phyloP scores from a whole-genome alignment of 352 stramenopile genomes.

The Phytophthora megakarya region DNA sequence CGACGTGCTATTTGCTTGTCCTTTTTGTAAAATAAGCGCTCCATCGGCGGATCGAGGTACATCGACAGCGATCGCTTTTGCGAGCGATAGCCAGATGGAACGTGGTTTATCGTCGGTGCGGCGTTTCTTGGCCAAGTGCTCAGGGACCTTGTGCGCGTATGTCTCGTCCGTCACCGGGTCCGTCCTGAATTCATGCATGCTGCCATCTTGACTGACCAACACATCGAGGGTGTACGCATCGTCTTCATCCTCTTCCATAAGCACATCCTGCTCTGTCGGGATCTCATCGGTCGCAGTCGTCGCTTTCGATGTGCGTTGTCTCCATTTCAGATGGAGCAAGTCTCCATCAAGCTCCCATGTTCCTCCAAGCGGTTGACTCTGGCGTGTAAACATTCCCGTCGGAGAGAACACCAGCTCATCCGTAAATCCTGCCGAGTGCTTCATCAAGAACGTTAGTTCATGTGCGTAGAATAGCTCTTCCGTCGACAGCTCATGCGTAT shows the following conservation, averaged over 20 bases:
- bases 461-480: slow-evolving; percentile 81
- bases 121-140: slow-evolving; percentile 63
- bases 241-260: slow-evolving; percentile 44
- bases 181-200: slow-evolving; percentile 81
- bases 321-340: slow-evolving; percentile 84
- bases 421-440: slow-evolving; percentile 73
- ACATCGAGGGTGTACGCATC: slow-evolving; percentile 77
- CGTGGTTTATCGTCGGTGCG: slow-evolving; percentile 46
- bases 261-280: slow-evolving; percentile 17
- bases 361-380: slow-evolving; percentile 67
- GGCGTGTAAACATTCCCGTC: slow-evolving; percentile 62
- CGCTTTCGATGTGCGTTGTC: slow-evolving; percentile 30
- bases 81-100: slow-evolving; percentile 64
- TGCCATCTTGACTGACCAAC: slow-evolving; percentile 69
- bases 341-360: slow-evolving; percentile 84
- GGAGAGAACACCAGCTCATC: slow-evolving; percentile 78
- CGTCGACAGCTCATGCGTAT: slow-evolving; percentile 55
- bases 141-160: slow-evolving; percentile 65
- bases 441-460: slow-evolving; percentile 82
- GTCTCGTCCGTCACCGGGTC: slow-evolving; percentile 64
- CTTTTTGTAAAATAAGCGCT: slow-evolving; percentile 34
- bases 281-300: slow-evolving; percentile 14
- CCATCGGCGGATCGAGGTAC: slow-evolving; percentile 58
- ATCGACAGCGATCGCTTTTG: slow-evolving; percentile 63
- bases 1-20: slow-evolving; percentile 6